phyloP scores from a whole-genome alignment of 768 basidiomycete species.

The Vararia minispora region DNA sequence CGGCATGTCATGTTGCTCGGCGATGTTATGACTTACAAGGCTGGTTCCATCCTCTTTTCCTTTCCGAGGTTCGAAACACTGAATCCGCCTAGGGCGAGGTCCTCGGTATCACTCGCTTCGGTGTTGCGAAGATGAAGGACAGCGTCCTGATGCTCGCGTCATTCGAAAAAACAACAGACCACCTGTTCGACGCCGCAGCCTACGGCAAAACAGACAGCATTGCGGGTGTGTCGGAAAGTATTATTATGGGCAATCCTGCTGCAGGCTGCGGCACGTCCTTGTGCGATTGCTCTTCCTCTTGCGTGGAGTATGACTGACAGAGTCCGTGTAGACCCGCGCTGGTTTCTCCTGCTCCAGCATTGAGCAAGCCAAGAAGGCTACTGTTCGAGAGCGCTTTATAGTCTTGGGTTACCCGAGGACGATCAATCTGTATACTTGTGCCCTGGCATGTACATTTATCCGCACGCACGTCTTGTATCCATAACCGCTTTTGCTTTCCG shows the following conservation, averaged over 20 bases:
- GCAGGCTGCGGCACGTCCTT: conserved; percentile 92
- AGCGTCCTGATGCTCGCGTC: conserved; percentile 98
- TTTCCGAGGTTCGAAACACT: not conserved
- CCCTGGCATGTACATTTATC: conserved; percentile 3
- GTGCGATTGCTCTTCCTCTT: conserved; percentile 32
- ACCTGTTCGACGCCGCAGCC: conserved; percentile 94
- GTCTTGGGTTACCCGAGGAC: conserved; percentile 1
- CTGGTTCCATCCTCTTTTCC: conserved; percentile 16
- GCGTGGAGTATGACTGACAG: not conserved
- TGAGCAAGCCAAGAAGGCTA: conserved; percentile 26
- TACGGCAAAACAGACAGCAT: conserved; percentile 94
- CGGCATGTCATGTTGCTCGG: conserved; percentile 97
- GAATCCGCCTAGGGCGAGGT: conserved; percentile 69
- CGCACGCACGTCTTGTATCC: conserved; percentile 2
- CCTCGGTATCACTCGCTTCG: conserved; percentile 95
- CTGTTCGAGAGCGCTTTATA: conserved; percentile 29
- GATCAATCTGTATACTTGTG: not conserved
- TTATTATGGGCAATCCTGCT: conserved; percentile 98
- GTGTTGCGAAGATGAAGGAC: conserved; percentile 99
- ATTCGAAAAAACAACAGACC: conserved; percentile 99
- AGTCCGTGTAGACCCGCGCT: conserved; percentile 26
- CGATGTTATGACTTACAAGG: conserved; percentile 99
- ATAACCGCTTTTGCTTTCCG: too few relatives aligned
- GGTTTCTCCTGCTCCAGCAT: conserved; percentile 23
- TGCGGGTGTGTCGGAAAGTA: conserved; percentile 96